A percentile compares a stretch with the other conserved stretches of the same genome.
phyloP scores from a whole-genome alignment of 1,284 basidiomycete genomes.

The Volvariella volvacea region DNA sequence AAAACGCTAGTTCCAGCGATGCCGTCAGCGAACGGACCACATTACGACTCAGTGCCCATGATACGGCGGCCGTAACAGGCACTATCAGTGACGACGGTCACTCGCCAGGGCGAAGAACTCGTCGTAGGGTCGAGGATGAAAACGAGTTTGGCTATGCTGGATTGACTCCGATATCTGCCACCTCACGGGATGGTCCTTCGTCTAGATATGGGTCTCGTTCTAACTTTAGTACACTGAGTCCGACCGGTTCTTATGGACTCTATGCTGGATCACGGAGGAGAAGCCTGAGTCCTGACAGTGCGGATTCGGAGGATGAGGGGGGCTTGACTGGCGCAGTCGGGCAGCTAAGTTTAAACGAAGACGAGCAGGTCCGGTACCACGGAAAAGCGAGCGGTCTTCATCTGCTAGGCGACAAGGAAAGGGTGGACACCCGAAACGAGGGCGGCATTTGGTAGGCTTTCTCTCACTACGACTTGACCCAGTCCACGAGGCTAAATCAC shows the following conservation, averaged over 20 bases:
- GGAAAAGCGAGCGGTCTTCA: slow-evolving; percentile 78
- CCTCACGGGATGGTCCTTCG: background rate
- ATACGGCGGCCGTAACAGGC: too few species aligned
- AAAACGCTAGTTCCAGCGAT: background rate
- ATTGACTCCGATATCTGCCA: slow-evolving; percentile 3
- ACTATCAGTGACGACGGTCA: slow-evolving; percentile 17
- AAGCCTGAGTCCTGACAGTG: slow-evolving; percentile 23
- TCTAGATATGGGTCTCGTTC: background rate
- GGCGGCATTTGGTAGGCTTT: slow-evolving; percentile 72
- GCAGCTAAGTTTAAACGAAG: slow-evolving; percentile 80
- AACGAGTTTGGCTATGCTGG: slow-evolving; percentile 11
- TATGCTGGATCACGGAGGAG: slow-evolving; percentile 12
- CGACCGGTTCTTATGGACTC: slow-evolving; percentile 1
- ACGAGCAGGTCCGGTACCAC: slow-evolving; percentile 73
- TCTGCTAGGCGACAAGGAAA: slow-evolving; percentile 57
- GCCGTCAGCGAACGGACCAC: too few species aligned
- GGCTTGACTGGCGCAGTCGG: slow-evolving; percentile 69
- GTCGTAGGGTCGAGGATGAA: slow-evolving; percentile 20
- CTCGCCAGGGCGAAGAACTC: slow-evolving; percentile 19
- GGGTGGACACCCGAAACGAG: slow-evolving; percentile 59
- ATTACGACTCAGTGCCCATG: too few species aligned
- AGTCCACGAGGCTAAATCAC: slow-evolving; percentile 4
- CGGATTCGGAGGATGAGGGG: slow-evolving; percentile 39
- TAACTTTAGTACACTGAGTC: slow-evolving; percentile 5
- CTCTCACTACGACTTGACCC: slow-evolving; percentile 6